Evolutionary conservation across 2,329 filamentous ascomycete species (phyloP).

Genomic region (Stagonosporopsis vannaccii): DNA sequence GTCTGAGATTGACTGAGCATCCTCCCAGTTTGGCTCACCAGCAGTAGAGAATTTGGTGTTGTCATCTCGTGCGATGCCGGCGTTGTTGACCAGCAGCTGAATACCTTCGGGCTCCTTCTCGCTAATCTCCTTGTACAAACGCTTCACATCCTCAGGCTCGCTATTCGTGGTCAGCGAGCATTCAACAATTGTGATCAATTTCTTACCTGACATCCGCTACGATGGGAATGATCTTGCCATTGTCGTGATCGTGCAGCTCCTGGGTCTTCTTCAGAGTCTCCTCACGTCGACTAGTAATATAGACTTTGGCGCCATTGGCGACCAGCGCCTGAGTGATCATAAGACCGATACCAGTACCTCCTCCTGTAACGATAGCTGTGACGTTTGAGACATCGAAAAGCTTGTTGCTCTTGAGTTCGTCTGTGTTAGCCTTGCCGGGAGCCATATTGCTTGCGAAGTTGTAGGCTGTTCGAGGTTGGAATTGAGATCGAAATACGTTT

Average conservation of each 20-base stretch:
- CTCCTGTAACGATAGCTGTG: constrained; percentile 56
- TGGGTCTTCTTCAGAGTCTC: constrained; percentile 51
- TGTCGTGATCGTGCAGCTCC: constrained; percentile 55
- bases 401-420: constrained; percentile 51
- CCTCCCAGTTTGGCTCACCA: constrained; percentile 58
- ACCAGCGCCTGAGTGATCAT: constrained; percentile 73
- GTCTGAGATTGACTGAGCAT: constrained; percentile 57
- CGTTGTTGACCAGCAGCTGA: constrained; percentile 63
- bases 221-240: constrained; percentile 57
- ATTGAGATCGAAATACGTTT: constrained; percentile 15
- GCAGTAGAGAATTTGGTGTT: constrained; percentile 58
- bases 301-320: constrained; percentile 64
- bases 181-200: no score
- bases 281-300: constrained; percentile 45
- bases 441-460: constrained; percentile 42
- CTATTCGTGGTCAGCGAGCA: constrained; percentile 29
- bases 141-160: constrained; percentile 58
- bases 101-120: constrained; percentile 61
- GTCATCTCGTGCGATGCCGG: constrained; percentile 61
- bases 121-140: constrained; percentile 51
- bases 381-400: constrained; percentile 57
- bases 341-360: constrained; percentile 59
- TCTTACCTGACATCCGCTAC: constrained; percentile 40
- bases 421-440: constrained; percentile 47
- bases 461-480: constrained; percentile 25